Evolutionary conservation across 2,329 filamentous ascomycete species (phyloP), one percentile per base, ranked within the genome.

Genomic region (Anthostomella pinea): DNA sequence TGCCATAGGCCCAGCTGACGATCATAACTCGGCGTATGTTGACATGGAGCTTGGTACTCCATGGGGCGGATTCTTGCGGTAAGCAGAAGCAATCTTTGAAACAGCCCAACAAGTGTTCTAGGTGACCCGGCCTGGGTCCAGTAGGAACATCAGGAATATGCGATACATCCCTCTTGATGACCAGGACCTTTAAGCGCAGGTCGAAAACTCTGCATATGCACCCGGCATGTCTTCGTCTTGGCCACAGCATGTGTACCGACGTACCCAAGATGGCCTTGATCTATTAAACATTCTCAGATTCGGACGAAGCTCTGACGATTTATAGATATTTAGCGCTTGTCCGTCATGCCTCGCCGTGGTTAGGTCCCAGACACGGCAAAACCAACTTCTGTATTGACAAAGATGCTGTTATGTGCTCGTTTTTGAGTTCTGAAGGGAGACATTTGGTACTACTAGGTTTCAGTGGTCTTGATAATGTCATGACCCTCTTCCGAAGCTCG

Each of bases 301-400:
- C 3, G 8, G 25, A 15, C 13, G 9, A 13, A 27, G 13, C 17
- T 15, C 56, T 59, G 31, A 58, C 34, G 7, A 10, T 19, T 23
- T 23, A 8, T 35, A 79, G 85, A 50, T 95, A 88, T 80, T 91
- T 95, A 58, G 80, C 87, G 6, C 65, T 95, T 9, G 81, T 94
- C 5, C 79, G 89, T 13, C 69, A 87, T 3, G 93, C 83, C 79
- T 76, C 75, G 21, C 84, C 89, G 2, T 97, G 91, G 91, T 67
- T 95, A 8, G 87, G 85, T 6, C 91, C 91, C n/a, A 73, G 88
- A 24, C 90, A 96, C 58, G 90, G 90, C 9, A 80, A 76, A 44
- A 62, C 68, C 3, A 66, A 66, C 1, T 85, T 95, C 38, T 65
- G 67, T 4, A 68, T 90, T 4, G 83, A 88, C 43, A 86, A 89